phyloP scores from a whole-genome alignment of 2,329 filamentous ascomycete genomes.

The Orbilia javanica region DNA sequence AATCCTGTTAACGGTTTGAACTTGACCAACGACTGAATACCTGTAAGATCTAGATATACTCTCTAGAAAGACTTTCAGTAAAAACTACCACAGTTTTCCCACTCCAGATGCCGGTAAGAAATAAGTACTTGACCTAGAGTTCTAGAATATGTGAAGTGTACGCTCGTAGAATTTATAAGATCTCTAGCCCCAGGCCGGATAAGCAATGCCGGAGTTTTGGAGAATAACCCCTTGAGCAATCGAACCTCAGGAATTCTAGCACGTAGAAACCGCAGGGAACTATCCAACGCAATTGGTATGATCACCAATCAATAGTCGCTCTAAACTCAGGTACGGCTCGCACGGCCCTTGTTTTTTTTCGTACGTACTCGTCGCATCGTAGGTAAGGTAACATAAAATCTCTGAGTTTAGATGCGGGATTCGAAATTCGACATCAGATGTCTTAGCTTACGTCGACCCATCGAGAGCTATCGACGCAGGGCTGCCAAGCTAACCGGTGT shows the following conservation, averaged over 20 bases:
- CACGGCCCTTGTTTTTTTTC: neutral
- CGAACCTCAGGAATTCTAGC: neutral
- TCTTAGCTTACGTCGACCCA: slow-evolving; percentile 25
- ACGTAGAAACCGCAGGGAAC: too few relatives aligned
- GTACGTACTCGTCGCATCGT: neutral
- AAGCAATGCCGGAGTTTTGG: neutral
- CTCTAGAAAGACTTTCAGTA: neutral
- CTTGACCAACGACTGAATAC: too few relatives aligned
- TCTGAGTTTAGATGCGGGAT: neutral
- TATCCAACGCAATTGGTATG: neutral
- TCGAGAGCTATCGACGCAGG: neutral
- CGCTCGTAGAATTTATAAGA: neutral
- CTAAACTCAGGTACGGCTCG: neutral
- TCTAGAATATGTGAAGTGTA: neutral
- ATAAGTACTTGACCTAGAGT: neutral
- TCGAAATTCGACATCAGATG: slow-evolving; percentile 5
- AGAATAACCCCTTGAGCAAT: neutral
- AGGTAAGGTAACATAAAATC: neutral
- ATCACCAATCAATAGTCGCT: neutral
- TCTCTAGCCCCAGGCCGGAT: neutral
- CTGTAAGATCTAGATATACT: too few relatives aligned
- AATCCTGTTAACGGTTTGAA: neutral
- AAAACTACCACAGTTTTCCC: too few relatives aligned
- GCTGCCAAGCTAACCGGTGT: neutral
- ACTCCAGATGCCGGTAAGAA: neutral